Evolutionary conservation across 2,329 filamentous ascomycete species (phyloP), one percentile per base, ranked within the genome.

Genomic region (Piedraia hortae): DNA sequence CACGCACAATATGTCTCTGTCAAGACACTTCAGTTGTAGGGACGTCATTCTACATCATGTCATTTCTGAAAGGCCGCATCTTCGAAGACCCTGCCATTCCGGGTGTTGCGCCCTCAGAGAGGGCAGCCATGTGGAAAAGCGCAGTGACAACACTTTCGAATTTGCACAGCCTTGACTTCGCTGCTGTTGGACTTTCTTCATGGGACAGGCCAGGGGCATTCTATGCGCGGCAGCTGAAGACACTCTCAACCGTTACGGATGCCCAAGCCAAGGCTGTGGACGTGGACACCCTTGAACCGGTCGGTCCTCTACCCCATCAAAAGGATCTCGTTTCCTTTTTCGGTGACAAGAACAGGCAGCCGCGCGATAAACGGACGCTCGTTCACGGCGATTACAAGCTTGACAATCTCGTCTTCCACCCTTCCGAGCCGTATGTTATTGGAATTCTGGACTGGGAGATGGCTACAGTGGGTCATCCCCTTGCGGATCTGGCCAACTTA

Each of bases 381-480:
- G 68, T 93, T 14, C 85, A 93, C 39, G 85, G 85, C 16, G 85
- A 97, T 45, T 97, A 82, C 54, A 97, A 93, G 53, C 89, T 56
- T 24, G 53, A 55, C 31, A 56, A 54, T 25, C 38, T 55, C 13
- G 50, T 54, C 21, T 97, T 89, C 44, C 75, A 91, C 51, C 72
- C 73, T 48, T 80, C 73, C 0, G 71, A 82, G 43, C 65, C 80
- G 4, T 56, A 67, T 23, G 80, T 93, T 7, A 80, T 93, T 45
- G 85, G 82, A 3, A 78, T 93, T 24, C 50, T 93, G 4, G 85
- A 97, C 49, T 93, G 82, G 82, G 85, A 93, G 51, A 90, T 97
- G 77, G 78, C 77, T 16, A 93, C 85, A 0, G 68, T 91, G 24
- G 85, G 85, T n/a, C 82, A 97, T 44, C 85, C 85, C 1, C 59